Base-by-base conservation (phyloP, 345 rosid genomes). In the Heritiera littoralis region DNA sequence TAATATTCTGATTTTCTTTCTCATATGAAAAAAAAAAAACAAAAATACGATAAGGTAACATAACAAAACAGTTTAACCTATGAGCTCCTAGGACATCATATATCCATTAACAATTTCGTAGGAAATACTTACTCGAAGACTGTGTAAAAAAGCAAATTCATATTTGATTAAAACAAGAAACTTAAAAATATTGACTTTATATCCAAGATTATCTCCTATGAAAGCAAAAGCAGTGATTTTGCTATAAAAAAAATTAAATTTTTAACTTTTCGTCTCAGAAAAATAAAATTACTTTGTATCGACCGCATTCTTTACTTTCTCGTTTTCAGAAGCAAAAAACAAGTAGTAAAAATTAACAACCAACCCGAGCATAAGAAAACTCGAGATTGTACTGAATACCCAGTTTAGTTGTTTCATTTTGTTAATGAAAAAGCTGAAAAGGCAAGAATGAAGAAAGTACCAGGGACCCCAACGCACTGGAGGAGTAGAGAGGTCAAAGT, bases 381-480 rank as follows among this genome's bases (percentile, higher is more conserved):
- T 15, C 75, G 9, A 10, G 5, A 5, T 35, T 72, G 55, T 55
- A 55, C 18, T 18, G 10, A 12, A 55, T 17, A 72, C 75, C 75
- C 45, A 52, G 2, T 46, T 69, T 23, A n/a, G 30, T 4, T 20
- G 55, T 2, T 63, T 18, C 46, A 35, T 48, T 65, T 71, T 72
- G 10, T 28, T 20, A 20, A 41, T 17, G n/a, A 46, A 41, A 70
- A 18, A 14, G 17, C 13, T 9, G 20, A 73, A 20, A 45, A 11
- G 56, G 14, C 48, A 76, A 28, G 32, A 30, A 69, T 70, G n/a
- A 32, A 49, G 6, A 28, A 54, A 80, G 2, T 83, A 91, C 99
- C 98, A 95, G 28, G 98, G 97, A 54, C 97, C 98, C 97, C 94
- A 93, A 20, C 97, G 97, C 59, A 89, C 79, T 15, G 99, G 97